These are phyloP conservation scores for Kwoniella heveanensis DNA, from an alignment of 768 basidiomycete species.

Conservation along the genomic window DNA sequence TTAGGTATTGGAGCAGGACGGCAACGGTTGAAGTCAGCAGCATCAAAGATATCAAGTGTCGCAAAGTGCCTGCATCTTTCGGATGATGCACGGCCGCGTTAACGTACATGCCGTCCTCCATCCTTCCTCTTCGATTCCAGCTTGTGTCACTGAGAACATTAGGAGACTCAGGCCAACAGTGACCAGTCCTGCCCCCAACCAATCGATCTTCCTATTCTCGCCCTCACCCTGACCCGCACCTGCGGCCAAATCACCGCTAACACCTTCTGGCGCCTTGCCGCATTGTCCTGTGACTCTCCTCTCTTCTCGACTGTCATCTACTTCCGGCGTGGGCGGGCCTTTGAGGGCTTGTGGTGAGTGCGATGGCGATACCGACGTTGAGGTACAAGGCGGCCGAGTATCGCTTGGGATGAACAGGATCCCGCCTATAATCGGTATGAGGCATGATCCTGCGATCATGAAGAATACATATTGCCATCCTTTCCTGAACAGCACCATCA, in stretches of 20 bases:
- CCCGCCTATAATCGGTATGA: slow-evolving; percentile 63
- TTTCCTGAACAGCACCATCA: too few species aligned
- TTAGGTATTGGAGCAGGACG: too few species aligned
- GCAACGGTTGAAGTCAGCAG: too few species aligned
- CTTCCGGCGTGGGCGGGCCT: slow-evolving; percentile 64
- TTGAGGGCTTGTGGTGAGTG: slow-evolving; percentile 64
- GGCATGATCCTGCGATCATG: slow-evolving; percentile 64
- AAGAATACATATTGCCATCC: slow-evolving; percentile 63
- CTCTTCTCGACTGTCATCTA: too few species aligned
- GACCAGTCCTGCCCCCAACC: slow-evolving; percentile 69
- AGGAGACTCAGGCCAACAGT: slow-evolving; percentile 69
- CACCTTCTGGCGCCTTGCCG: too few species aligned
- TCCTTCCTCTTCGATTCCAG: slow-evolving; percentile 61
- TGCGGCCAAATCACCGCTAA: too few species aligned
- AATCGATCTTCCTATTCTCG: slow-evolving; percentile 65
- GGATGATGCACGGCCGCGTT: neutral
- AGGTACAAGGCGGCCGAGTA: slow-evolving; percentile 65
- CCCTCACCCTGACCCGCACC: too few species aligned
- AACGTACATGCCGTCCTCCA: slow-evolving; percentile 65
- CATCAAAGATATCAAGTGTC: slow-evolving; percentile 51
- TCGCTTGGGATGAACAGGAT: slow-evolving; percentile 67
- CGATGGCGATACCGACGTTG: slow-evolving; percentile 61
- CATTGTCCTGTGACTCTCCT: too few species aligned
- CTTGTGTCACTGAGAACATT: slow-evolving; percentile 71
- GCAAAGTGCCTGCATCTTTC: neutral